Conservation (phyloP, 306 rosid species). For the Carpinus viminea region DNA sequence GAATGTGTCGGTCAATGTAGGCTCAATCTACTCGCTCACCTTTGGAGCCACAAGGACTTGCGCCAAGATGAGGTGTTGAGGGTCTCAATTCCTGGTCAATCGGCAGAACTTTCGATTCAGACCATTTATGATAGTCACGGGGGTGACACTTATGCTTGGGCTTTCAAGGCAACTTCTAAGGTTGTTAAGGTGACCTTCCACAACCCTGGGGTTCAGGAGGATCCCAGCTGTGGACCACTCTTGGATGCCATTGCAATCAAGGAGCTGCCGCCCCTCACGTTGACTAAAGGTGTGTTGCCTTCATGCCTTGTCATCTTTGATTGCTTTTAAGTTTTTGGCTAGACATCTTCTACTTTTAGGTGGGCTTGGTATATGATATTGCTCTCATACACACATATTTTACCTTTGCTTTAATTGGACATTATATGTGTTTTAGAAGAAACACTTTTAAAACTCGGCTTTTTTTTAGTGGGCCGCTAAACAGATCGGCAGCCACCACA, state of each 20-base stretch:
- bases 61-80: constrained; percentile 52
- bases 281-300: constrained; percentile 22
- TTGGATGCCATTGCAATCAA: constrained; percentile 53
- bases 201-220: constrained; percentile 56
- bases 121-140: constrained; percentile 49
- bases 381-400: too few relatives aligned
- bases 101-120: constrained; percentile 42
- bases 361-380: too few relatives aligned
- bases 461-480: too few relatives aligned
- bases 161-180: constrained; percentile 31
- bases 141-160: constrained; percentile 50
- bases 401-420: too few relatives aligned
- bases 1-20: constrained; percentile 23
- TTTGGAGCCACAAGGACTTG: constrained; percentile 61
- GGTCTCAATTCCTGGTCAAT: constrained; percentile 25
- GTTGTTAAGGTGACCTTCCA: constrained; percentile 44
- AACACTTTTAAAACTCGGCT: too few relatives aligned
- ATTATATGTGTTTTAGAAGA: too few relatives aligned
- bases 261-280: constrained; percentile 33
- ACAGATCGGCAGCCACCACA: too few relatives aligned
- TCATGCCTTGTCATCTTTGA: too few relatives aligned
- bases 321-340: too few relatives aligned
- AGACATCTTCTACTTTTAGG: too few relatives aligned
- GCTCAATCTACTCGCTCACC: constrained; percentile 41
- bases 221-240: constrained; percentile 62